Conservation (phyloP, 2,329 filamentous ascomycete genomes). For the Mariannaea sp. region DNA sequence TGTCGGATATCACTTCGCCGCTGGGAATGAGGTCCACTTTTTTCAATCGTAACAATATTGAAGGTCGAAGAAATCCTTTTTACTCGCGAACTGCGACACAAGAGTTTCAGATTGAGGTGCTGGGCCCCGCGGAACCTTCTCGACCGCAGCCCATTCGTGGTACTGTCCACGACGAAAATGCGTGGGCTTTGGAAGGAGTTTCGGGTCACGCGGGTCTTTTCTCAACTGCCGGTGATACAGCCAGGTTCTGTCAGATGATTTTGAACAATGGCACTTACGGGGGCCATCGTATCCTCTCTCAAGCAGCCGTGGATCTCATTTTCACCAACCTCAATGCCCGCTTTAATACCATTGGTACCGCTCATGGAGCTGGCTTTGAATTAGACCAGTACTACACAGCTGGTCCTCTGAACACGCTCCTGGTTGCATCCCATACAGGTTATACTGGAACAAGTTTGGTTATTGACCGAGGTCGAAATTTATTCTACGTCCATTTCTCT, state of each 20-base stretch:
- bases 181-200: not conserved
- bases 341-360: conserved; percentile 31
- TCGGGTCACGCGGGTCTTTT: conserved; percentile 5
- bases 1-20: conserved; percentile 40
- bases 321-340: conserved; percentile 26
- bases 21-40: conserved; percentile 11
- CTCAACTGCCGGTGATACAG: not conserved
- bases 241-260: conserved; percentile 1
- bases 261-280: conserved; percentile 5
- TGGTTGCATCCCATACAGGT: conserved; percentile 33
- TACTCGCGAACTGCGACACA: conserved; percentile 7
- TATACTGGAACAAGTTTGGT: conserved; percentile 35
- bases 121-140: conserved; percentile 39
- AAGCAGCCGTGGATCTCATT: not conserved
- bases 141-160: conserved; percentile 46
- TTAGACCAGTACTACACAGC: conserved; percentile 42
- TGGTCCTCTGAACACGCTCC: conserved; percentile 36
- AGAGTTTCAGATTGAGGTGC: conserved; percentile 14
- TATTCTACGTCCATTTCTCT: not conserved
- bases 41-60: conserved; percentile 13
- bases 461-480: conserved; percentile 23
- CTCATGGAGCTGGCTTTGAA: conserved; percentile 41
- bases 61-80: conserved; percentile 12
- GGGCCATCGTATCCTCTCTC: not conserved
- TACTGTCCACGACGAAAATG: conserved; percentile 34